Evolutionary conservation across 768 basidiomycete genomes (phyloP).

Genomic region (Pulveroboletus sp.): DNA sequence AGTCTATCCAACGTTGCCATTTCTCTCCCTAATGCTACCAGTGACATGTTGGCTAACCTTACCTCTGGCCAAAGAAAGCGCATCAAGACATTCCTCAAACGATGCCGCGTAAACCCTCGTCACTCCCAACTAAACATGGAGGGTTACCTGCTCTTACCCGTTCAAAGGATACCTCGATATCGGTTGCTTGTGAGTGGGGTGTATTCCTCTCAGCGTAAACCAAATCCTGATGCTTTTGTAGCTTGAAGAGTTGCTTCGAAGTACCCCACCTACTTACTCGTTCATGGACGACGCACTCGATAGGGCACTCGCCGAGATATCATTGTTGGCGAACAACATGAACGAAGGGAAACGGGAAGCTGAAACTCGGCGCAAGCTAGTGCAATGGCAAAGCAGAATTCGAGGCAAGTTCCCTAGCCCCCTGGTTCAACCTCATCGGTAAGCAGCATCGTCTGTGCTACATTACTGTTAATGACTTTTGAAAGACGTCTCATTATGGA

Average conservation of each 20-base stretch:
- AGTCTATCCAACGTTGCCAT: constrained; percentile 53
- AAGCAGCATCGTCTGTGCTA: constrained; percentile 19
- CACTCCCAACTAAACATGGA: constrained; percentile 94
- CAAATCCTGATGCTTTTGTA: constrained; percentile 3
- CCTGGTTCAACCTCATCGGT: constrained; percentile 98
- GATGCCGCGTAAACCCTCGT: constrained; percentile 81
- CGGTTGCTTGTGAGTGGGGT: constrained; percentile 70
- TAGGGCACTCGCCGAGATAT: constrained; percentile 81
- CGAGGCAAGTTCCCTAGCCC: constrained; percentile 91
- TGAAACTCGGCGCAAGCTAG: constrained; percentile 86
- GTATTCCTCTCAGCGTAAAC: constrained; percentile 2
- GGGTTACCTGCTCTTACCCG: constrained; percentile 88
- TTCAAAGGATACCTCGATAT: constrained; percentile 97
- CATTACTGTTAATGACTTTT: constrained; percentile 6
- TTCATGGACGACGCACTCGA: constrained; percentile 81
- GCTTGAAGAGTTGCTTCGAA: constrained; percentile 83
- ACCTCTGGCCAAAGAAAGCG: constrained; percentile 82
- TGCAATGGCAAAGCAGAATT: constrained; percentile 88
- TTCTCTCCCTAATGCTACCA: constrained; percentile 39
- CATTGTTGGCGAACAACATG: constrained; percentile 88
- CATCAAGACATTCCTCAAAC: constrained; percentile 84
- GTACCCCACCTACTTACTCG: constrained; percentile 77
- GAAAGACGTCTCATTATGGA: constrained; percentile 88
- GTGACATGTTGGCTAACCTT: constrained; percentile 49
- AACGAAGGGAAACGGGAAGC: constrained; percentile 97